Evolutionary conservation across 2,329 filamentous ascomycete species (phyloP).

Genomic region (Aspergillus ochraceus): DNA sequence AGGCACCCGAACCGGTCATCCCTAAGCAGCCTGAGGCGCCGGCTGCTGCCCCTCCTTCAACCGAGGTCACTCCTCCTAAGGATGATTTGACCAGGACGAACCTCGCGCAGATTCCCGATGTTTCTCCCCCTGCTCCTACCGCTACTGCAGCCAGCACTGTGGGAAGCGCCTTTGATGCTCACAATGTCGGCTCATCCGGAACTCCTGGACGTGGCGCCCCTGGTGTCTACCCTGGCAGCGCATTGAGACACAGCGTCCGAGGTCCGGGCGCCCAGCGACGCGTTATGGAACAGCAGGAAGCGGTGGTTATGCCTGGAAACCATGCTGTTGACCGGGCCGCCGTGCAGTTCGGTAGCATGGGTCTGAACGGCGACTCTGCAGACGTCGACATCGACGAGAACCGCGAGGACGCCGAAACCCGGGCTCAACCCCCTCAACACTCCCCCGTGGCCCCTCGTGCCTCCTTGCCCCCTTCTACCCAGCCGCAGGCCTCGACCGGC

Average conservation of each 20-base stretch:
- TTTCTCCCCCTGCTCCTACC: constrained; percentile 72
- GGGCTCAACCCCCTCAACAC: constrained; percentile 87
- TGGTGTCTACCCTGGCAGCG: constrained; percentile 76
- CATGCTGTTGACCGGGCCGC: constrained; percentile 89
- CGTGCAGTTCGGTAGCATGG: constrained; percentile 96
- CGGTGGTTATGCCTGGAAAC: constrained; percentile 97
- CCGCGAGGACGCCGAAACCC: constrained; percentile 91
- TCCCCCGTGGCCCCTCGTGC: constrained; percentile 86
- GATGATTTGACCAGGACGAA: constrained; percentile 89
- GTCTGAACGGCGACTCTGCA: constrained; percentile 67
- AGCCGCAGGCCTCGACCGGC: constrained; percentile 36
- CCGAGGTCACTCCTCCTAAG: constrained; percentile 65
- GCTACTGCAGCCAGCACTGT: constrained; percentile 86
- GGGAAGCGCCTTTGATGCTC: constrained; percentile 79
- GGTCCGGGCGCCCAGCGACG: constrained; percentile 80
- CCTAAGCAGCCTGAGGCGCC: constrained; percentile 37
- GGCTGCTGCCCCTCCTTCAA: constrained; percentile 38
- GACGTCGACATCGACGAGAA: constrained; percentile 81
- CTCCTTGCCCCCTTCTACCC: constrained; percentile 71
- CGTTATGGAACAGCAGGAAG: constrained; percentile 91
- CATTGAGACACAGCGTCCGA: constrained; percentile 72
- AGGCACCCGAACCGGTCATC: constrained; percentile 32
- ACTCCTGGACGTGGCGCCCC: constrained; percentile 58
- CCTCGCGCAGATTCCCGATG: constrained; percentile 84
- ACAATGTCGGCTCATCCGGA: constrained; percentile 55